Percentiles rank a stretch among this genome's conserved stretches.
Evolutionary conservation across 164 flowering plant genomes (phyloP).

Genomic region (Dillenia suffruticosa): DNA sequence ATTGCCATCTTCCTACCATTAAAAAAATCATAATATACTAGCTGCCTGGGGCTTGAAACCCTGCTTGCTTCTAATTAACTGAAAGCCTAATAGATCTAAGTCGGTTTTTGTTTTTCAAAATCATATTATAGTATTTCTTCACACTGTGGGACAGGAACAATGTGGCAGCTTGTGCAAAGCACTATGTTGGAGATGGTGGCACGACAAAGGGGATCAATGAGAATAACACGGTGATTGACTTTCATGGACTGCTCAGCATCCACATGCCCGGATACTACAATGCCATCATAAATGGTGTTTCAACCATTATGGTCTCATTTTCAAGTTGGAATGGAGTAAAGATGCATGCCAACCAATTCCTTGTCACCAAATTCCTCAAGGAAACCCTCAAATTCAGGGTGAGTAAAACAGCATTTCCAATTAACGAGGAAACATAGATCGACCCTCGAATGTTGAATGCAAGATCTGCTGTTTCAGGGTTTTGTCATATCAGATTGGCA

Average conservation of each 20-base stretch:
- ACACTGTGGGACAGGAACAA: constrained; percentile 14
- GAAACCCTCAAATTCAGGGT: constrained; percentile 25
- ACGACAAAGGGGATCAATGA: constrained; percentile 34
- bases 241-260: constrained; percentile 18
- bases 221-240: constrained; percentile 20
- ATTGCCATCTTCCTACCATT: too few species aligned
- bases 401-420: background rate
- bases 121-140: too few species aligned
- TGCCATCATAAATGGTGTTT: constrained; percentile 25
- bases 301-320: constrained; percentile 26
- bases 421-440: background rate
- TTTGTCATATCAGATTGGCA: constrained; percentile 47
- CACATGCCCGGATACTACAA: constrained; percentile 31
- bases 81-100: too few species aligned
- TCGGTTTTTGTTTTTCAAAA: too few species aligned
- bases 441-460: background rate
- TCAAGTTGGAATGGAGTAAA: constrained; percentile 26
- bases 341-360: constrained; percentile 23
- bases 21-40: too few species aligned
- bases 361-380: constrained; percentile 28
- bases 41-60: too few species aligned
- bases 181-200: constrained; percentile 48
- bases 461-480: constrained; percentile 26
- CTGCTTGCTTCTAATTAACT: too few species aligned
- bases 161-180: constrained; percentile 45